Base-by-base conservation (phyloP, 768 basidiomycete species). In the Tylopilus sp. region DNA sequence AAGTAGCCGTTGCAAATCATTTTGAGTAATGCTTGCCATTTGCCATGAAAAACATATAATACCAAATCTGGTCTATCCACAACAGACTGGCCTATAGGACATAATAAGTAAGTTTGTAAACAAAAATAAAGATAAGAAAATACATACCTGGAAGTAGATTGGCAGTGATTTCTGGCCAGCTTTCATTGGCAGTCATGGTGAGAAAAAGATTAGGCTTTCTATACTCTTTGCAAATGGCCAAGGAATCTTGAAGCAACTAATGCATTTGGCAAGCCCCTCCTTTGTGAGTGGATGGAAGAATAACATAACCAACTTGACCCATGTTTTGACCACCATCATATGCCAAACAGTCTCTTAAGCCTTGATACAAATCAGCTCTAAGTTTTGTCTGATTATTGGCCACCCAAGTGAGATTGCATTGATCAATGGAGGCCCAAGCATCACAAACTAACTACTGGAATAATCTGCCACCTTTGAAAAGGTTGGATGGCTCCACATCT, bases 241-340 rank as follows among this genome's bases (percentile, higher is more conserved):
- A 63, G 0, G 75, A 59, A 53, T 81, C 78, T 26, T 79, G 75
- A 30, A 69, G 74, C 0, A 61, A 57, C 44, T 77, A 72, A 0
- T 65, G 56, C 75, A 81, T 79, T 36, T 76, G 53, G 0, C 69
- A 52, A n/a, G 75, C 59, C 7, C 77, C 64, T 7, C 73, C 74
- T 18, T 56, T 62, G 56, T 73, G 71, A 0, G 72, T 71, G 1
- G 74, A 75, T 0, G 75, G 77, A 10, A 80, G 64, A 22, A 69
- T 33, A 1, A 64, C 47, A 38, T 57, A 47, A 0, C 77, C 76
- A 44, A 72, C 42, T 0, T 70, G 51, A n/a, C n/a, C n/a, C n/a
- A n/a, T n/a, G n/a, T n/a, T n/a, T n/a, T n/a, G n/a, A n/a, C n/a
- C n/a, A n/a, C n/a, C n/a, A n/a, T n/a, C n/a, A n/a, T n/a, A n/a